Evolutionary conservation across 2,329 filamentous ascomycete species (phyloP).

Genomic region (Diaporthe sp.): DNA sequence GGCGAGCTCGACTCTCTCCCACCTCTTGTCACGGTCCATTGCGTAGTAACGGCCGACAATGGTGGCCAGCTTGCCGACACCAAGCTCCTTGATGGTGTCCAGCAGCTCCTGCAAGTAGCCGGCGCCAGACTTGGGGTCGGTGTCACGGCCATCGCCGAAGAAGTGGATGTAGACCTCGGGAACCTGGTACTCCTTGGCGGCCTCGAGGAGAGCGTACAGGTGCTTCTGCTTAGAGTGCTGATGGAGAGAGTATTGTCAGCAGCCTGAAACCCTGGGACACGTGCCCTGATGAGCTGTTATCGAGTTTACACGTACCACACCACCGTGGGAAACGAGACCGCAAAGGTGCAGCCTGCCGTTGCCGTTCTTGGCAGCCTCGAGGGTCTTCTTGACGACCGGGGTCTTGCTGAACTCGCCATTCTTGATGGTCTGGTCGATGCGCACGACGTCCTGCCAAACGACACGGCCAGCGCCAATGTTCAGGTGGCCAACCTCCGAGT

Average conservation of each 20-base stretch:
- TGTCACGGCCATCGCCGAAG: slow-evolving; percentile 98
- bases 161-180: slow-evolving; percentile 98
- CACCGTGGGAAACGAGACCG: slow-evolving; percentile 93
- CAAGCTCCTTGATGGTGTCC: slow-evolving; percentile 84
- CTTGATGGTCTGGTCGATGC: slow-evolving; percentile 94
- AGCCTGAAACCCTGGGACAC: not conserved
- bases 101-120: slow-evolving; percentile 91
- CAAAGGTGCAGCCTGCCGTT: slow-evolving; percentile 94
- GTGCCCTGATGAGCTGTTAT: not conserved
- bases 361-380: slow-evolving; percentile 84
- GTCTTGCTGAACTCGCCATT: slow-evolving; percentile 83
- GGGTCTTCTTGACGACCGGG: slow-evolving; percentile 80
- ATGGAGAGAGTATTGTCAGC: not conserved
- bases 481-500: slow-evolving; percentile 97
- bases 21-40: slow-evolving; percentile 99
- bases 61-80: slow-evolving; percentile 88
- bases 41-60: slow-evolving; percentile 97
- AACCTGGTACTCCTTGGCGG: slow-evolving; percentile 88
- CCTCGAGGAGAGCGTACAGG: slow-evolving; percentile 86
- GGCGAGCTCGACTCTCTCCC: slow-evolving; percentile 93
- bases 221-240: slow-evolving; percentile 95
- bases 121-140: slow-evolving; percentile 93
- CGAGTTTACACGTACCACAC: slow-evolving; percentile 72
- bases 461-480: slow-evolving; percentile 98
- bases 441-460: slow-evolving; percentile 98